Percentiles rank a stretch among this genome's conserved stretches.
phyloP scores from a whole-genome alignment of 306 rosid species.

The Cucumis sativus region Cucumber_9930_V3 NC_026658.2:22203001-22203500 shows the following conservation, averaged over 20 bases:
- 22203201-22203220: background rate
- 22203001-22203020: background rate
- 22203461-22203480: conserved; percentile 94
- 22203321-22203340: background rate
- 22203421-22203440: conserved; percentile 87
- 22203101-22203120: background rate
- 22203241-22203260: background rate
- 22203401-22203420: conserved; percentile 99
- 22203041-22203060: background rate
- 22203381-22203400: conserved; percentile 82
- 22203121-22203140: background rate
- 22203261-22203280: background rate
- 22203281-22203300: background rate
- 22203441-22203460: conserved; percentile 73
- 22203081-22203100: background rate
- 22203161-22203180: background rate
- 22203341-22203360: conserved; percentile 12
- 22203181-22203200: background rate
- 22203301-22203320: background rate
- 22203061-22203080: background rate
- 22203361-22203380: conserved; percentile 57
- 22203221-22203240: background rate
- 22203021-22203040: background rate
- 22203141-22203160: background rate
- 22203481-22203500: conserved; percentile 86